These are phyloP conservation scores for Rhizophora apiculata DNA, from an alignment of 345 rosid species.

Conservation along the genomic window DNA sequence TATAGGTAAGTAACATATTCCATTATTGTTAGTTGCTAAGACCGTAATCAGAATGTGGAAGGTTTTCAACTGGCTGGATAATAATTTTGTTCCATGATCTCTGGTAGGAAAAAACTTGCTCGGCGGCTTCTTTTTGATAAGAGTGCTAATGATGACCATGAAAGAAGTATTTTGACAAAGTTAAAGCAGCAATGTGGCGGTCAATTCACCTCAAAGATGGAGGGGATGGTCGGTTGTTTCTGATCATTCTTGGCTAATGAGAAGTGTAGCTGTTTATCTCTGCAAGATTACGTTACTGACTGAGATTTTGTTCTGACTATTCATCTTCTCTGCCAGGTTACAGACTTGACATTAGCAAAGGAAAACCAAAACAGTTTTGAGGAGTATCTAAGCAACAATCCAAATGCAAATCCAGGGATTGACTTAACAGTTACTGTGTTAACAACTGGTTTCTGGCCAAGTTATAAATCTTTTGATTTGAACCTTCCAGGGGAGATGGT, in stretches of 20 bases:
- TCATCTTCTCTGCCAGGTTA: constrained; percentile 18
- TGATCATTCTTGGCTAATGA: neutral
- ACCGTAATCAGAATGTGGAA: too few relatives aligned
- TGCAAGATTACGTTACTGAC: neutral
- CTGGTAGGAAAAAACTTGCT: constrained; percentile 49
- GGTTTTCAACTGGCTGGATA: neutral
- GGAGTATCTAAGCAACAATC: constrained; percentile 24
- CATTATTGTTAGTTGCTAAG: too few relatives aligned
- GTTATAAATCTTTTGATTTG: constrained; percentile 37
- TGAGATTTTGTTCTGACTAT: neutral
- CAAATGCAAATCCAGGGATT: constrained; percentile 34
- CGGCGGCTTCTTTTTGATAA: constrained; percentile 38
- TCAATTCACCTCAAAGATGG: constrained; percentile 57
- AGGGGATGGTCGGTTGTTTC: constrained; percentile 27
- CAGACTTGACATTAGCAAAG: constrained; percentile 33
- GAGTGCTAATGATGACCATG: constrained; percentile 39
- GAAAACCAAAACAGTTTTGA: constrained; percentile 33
- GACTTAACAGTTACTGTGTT: constrained; percentile 34
- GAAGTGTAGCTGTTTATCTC: neutral
- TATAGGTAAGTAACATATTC: constrained; percentile 16
- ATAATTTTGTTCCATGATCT: constrained; percentile 1
- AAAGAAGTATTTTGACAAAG: constrained; percentile 35
- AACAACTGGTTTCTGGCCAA: constrained; percentile 39
- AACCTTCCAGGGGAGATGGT: constrained; percentile 37
- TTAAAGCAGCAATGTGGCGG: constrained; percentile 56